These are phyloP conservation scores for Irpex lacteus DNA, from an alignment of 1,284 basidiomycete species.

Conservation along the genomic window DNA sequence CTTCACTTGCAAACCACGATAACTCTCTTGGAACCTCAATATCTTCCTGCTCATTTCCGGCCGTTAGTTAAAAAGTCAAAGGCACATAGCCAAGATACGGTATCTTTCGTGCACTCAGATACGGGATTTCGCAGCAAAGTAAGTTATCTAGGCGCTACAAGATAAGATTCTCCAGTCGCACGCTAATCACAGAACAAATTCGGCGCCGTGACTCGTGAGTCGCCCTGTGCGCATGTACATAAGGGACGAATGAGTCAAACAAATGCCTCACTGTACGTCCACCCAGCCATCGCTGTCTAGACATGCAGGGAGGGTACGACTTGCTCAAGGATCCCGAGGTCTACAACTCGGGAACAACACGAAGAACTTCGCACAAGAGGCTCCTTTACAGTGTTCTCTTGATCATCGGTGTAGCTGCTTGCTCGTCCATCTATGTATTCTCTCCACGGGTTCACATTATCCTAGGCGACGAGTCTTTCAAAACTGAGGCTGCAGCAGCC, in stretches of 20 bases:
- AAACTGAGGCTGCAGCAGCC: slow-evolving; percentile 2
- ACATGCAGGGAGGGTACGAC: slow-evolving; percentile 20
- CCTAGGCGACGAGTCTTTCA: slow-evolving; percentile 1
- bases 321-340: slow-evolving; percentile 19
- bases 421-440: slow-evolving; percentile 22
- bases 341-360: background rate
- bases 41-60: too few relatives aligned
- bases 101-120: background rate
- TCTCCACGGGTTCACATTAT: slow-evolving; percentile 7
- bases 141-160: background rate
- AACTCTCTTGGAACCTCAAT: too few relatives aligned
- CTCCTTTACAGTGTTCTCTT: slow-evolving; percentile 15
- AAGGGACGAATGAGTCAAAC: background rate
- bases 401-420: slow-evolving; percentile 17
- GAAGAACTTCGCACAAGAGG: slow-evolving; percentile 11
- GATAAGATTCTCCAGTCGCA: background rate
- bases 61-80: background rate
- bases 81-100: background rate
- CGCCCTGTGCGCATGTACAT: background rate
- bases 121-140: background rate
- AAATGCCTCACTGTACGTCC: background rate
- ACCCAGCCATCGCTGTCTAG: background rate
- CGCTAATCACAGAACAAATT: background rate
- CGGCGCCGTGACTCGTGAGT: background rate
- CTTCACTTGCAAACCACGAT: too few relatives aligned